Base-by-base conservation (phyloP, 2,329 filamentous ascomycete genomes). In the Talaromyces sp. region DNA sequence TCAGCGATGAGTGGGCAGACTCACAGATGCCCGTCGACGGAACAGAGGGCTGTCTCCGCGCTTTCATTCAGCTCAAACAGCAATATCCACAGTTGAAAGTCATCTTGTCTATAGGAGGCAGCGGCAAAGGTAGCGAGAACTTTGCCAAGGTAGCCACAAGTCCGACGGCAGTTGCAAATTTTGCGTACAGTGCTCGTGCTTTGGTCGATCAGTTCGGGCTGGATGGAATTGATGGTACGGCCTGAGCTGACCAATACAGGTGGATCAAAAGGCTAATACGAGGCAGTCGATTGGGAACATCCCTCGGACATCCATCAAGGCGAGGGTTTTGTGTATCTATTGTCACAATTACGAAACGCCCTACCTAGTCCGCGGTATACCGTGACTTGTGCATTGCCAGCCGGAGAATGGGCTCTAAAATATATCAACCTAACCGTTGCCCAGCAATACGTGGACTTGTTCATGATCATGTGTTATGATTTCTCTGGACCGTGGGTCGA, bases 381-480 rank as follows among this genome's bases (percentile, higher is more conserved):
- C 10, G 78, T 95, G 31, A 90, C 90, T 10, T 88, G 90, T 43
- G 89, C 89, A 39, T 83, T 95, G 5, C 90, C 91, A 3, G 89
- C 89, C 11, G 86, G 83, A 47, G 83, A 86, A 73, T 85, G 86
- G 78, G 83, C 88, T 0, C 80, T 95, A 63, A 85, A 87, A 70
- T 83, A 89, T 72, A 90, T 94, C 73, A 86, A 93, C 73, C 80
- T 94, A 11, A 79, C 77, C 25, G 80, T 82, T 64, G 86, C 88
- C 11, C 84, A 88, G 59, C 79, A 85, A 54, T 88, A 90, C 69
- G 82, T 95, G 41, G 90, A 94, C 75, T 84, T 89, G 68, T 80
- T 95, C 74, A 94, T 94, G 74, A 79, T 95, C 41, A 92, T 90
- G 85, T 86, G 90, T 1, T 95, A 93, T 76, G 91, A 95, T 75